Evolutionary conservation across 2,329 filamentous ascomycete species (phyloP), one percentile per base, ranked within the genome.

Genomic region (Arthrobotrys pseudoclavata): DNA sequence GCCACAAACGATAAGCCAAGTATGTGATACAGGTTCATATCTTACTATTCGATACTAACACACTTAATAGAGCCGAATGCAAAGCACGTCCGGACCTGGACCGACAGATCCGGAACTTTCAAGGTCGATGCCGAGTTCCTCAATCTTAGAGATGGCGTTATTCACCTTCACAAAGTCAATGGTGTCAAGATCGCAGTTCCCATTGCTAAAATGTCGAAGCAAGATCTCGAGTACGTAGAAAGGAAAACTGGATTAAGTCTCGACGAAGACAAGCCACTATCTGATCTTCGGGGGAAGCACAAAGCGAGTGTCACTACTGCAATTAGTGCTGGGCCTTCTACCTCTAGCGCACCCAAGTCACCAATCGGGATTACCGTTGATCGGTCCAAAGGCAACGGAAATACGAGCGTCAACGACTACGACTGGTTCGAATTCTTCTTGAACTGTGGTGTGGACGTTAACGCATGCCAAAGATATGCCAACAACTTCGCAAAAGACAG

Each of bases 391-490:
- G 31, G 82, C 80, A 26, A 79, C 83, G 45, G 82, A 82, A 68
- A 60, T 57, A 87, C 91, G 0, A 57, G 34, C 24, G 42, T 29
- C 22, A 72, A 45, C 31, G 91, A 96, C 57, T 97, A 98, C 83
- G 96, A 99, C 83, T 99, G 96, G 96, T 99, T 99, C 82, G 94
- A 97, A 83, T 98, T 99, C 85, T 99, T 99, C 87, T 86, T 99
- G 47, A 90, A 91, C 79, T 96, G 94, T 83, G 95, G 97, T 55
- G 93, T 98, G 81, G 91, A 94, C 52, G 92, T 95, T 60, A 93
- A 96, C 74, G 90, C 97, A 53, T 99, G 96, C 84, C 95, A 98
- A 84, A 89, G 96, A 68, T 99, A 99, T 82, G 91, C 94, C 0
- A 92, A 94, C 82, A 93, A 93, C 1, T 99, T 99, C 82, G 84